A percentile compares a stretch with the other conserved stretches of the same genome.
phyloP scores from a whole-genome alignment of 164 flowering plant genomes.

The Sextonia rubra region DNA sequence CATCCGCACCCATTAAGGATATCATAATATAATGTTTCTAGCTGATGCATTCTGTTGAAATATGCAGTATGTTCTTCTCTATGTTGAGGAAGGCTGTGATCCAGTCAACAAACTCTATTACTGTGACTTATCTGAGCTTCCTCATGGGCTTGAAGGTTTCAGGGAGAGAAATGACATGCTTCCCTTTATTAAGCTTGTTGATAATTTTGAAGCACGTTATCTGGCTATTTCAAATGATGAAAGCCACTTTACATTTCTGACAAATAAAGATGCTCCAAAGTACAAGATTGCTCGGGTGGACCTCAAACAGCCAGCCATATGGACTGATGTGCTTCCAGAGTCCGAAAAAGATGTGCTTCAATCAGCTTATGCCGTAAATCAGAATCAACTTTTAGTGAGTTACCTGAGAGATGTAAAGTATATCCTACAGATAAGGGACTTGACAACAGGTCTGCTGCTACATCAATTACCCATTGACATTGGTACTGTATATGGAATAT shows the following conservation, averaged over 20 bases:
- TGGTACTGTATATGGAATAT: conserved; percentile 66
- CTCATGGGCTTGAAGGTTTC: conserved; percentile 68
- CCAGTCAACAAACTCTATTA: conserved; percentile 89
- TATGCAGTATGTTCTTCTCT: conserved; percentile 73
- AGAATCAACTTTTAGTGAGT: conserved; percentile 61
- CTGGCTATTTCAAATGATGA: conserved; percentile 74
- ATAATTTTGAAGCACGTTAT: conserved; percentile 79
- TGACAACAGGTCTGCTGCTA: conserved; percentile 66
- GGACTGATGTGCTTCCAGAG: conserved; percentile 75
- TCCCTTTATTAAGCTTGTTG: conserved; percentile 81
- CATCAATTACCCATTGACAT: conserved; percentile 85
- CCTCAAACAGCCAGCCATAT: conserved; percentile 60
- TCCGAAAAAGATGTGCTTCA: conserved; percentile 79
- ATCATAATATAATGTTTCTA: neutral
- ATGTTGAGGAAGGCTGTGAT: conserved; percentile 62
- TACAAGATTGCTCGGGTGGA: conserved; percentile 82
- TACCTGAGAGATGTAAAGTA: conserved; percentile 92
- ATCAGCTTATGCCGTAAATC: conserved; percentile 71
- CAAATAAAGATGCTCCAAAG: conserved; percentile 91
- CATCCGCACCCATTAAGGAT: too few species aligned
- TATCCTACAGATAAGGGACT: conserved; percentile 75
- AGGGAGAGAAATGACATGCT: conserved; percentile 45
- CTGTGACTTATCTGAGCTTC: conserved; percentile 67
- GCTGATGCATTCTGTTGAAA: neutral
- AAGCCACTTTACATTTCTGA: conserved; percentile 69